phyloP scores from a whole-genome alignment of 345 rosid species.

The Salix viminalis region DNA sequence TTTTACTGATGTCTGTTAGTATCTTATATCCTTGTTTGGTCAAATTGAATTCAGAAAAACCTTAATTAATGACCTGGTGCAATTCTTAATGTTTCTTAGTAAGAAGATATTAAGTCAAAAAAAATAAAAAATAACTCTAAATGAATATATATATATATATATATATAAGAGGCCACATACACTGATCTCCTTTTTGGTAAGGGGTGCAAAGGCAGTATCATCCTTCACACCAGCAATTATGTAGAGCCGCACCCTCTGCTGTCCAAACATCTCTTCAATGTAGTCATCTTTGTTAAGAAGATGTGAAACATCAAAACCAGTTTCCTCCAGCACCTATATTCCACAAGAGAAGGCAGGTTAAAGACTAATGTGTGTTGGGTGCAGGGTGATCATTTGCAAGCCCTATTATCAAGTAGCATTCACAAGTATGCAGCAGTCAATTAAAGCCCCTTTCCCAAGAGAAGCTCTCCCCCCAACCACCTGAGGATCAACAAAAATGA shows the following conservation, averaged over 20 bases:
- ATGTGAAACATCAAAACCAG: conserved; percentile 85
- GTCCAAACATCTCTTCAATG: conserved; percentile 81
- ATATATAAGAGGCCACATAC: conserved; percentile 42
- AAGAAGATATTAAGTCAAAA: background rate
- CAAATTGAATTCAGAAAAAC: background rate
- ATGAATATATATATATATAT: background rate
- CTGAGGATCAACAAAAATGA: background rate
- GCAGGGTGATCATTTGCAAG: background rate
- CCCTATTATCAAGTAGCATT: background rate
- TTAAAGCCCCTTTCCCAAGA: background rate
- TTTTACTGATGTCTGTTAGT: background rate
- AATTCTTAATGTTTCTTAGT: background rate
- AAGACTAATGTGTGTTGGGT: background rate
- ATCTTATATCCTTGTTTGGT: background rate
- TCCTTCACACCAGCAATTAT: conserved; percentile 86
- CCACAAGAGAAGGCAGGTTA: conserved; percentile 10
- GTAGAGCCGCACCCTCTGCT: conserved; percentile 94
- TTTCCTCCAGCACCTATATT: conserved; percentile 84
- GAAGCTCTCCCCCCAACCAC: background rate
- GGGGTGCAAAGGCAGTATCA: conserved; percentile 93
- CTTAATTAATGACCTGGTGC: background rate
- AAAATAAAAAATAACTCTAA: background rate
- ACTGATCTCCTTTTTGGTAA: conserved; percentile 94
- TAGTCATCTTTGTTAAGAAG: conserved; percentile 76
- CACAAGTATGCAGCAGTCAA: background rate